Conservation (phyloP, 2,329 filamentous ascomycete species). For the Penicillium paneum region DNA sequence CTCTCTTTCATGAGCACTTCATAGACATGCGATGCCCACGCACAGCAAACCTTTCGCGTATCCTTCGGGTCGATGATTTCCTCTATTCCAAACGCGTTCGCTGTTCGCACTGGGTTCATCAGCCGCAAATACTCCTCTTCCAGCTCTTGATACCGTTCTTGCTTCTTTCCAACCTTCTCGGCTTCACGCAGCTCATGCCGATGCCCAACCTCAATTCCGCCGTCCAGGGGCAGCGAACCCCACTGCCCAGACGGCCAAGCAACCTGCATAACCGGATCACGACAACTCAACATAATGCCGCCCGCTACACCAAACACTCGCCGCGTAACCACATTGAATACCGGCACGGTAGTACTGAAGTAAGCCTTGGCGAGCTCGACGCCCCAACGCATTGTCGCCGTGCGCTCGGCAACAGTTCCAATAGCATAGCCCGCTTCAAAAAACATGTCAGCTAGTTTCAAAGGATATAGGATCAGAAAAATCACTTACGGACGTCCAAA, state of each 20-base stretch:
- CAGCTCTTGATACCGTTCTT: constrained; percentile 54
- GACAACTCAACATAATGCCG: constrained; percentile 61
- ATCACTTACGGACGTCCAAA: constrained; percentile 54
- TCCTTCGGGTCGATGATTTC: constrained; percentile 63
- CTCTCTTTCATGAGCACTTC: constrained; percentile 51
- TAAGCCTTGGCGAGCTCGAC: constrained; percentile 61
- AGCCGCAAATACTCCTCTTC: constrained; percentile 59
- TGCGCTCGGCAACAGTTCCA: constrained; percentile 60
- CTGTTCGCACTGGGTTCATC: constrained; percentile 64
- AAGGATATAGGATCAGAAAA: neutral
- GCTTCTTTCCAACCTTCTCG: constrained; percentile 50
- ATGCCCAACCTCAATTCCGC: constrained; percentile 64
- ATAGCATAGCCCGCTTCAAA: constrained; percentile 57
- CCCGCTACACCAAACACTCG: constrained; percentile 63
- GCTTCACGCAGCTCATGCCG: constrained; percentile 58
- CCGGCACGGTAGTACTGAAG: constrained; percentile 59
- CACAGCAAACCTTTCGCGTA: constrained; percentile 54
- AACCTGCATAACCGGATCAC: constrained; percentile 59
- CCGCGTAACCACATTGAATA: constrained; percentile 62
- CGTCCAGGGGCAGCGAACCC: constrained; percentile 61
- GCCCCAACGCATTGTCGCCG: constrained; percentile 63
- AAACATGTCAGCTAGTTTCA: constrained; percentile 4
- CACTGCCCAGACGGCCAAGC: constrained; percentile 64
- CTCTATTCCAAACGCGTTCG: constrained; percentile 62
- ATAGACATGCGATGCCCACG: constrained; percentile 58